These are phyloP conservation scores for Schoenoplectus tabernaemontani DNA, from an alignment of 202 grass and related monocot genomes.

Conservation along the genomic window DNA sequence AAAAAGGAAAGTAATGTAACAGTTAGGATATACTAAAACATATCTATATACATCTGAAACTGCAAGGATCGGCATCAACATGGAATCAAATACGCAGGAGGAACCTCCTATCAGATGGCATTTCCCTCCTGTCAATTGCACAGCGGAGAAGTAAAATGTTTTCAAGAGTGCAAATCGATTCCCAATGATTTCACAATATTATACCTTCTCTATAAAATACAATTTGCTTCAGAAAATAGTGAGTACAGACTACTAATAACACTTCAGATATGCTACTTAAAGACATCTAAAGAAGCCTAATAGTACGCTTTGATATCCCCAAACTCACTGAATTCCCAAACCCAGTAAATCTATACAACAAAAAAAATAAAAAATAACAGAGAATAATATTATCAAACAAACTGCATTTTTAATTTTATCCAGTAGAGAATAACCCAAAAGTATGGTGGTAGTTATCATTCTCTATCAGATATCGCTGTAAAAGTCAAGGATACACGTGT, in stretches of 20 bases:
- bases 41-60: no score
- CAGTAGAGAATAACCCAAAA: neutral
- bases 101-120: no score
- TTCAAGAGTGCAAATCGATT: neutral
- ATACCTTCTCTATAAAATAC: no score
- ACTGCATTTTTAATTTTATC: neutral
- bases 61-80: no score
- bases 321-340: neutral
- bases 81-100: no score
- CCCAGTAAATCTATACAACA: slow-evolving; percentile 7
- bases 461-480: slow-evolving; percentile 50
- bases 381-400: neutral
- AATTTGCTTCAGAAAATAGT: neutral
- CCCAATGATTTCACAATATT: no score
- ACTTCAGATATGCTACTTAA: neutral
- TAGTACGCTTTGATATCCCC: neutral
- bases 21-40: no score
- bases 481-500: slow-evolving; percentile 63
- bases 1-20: no score
- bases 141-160: neutral
- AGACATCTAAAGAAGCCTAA: neutral
- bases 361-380: neutral
- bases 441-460: slow-evolving; percentile 12
- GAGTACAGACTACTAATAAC: neutral
- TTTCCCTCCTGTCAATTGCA: no score